Conservation (phyloP, 768 basidiomycete species). For the Russula dissimulans region DNA sequence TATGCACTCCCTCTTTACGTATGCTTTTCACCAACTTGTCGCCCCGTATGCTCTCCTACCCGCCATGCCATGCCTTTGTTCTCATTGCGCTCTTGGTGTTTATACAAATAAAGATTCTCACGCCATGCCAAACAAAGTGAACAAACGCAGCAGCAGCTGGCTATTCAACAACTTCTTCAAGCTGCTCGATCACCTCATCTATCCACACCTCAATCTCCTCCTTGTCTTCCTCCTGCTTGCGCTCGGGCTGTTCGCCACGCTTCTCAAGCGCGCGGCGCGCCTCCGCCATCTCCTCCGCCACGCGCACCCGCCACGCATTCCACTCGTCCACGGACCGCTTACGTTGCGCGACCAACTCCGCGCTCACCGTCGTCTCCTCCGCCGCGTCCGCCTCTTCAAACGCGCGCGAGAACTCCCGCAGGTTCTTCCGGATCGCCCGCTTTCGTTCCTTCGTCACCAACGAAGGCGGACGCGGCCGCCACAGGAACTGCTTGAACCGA, state of each 20-base stretch:
- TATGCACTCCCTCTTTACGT: too few relatives aligned
- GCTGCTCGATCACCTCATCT: conserved; percentile 88
- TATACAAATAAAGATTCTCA: too few relatives aligned
- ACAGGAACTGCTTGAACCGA: conserved; percentile 97
- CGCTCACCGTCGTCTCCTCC: conserved; percentile 90
- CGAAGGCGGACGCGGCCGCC: conserved; percentile 91
- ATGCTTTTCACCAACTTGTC: too few relatives aligned
- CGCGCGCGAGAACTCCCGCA: conserved; percentile 80
- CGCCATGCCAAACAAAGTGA: too few relatives aligned
- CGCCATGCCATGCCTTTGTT: too few relatives aligned
- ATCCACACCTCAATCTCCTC: conserved; percentile 93
- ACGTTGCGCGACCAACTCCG: conserved; percentile 83
- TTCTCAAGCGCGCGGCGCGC: conserved; percentile 36
- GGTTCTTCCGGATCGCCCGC: conserved; percentile 73
- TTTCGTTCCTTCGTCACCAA: conserved; percentile 84
- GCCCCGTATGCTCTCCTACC: too few relatives aligned
- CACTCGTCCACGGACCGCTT: conserved; percentile 95
- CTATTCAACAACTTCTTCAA: conserved; percentile 57
- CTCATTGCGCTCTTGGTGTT: too few relatives aligned
- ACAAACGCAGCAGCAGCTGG: too few relatives aligned
- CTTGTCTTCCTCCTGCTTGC: conserved; percentile 48
- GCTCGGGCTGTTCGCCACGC: conserved; percentile 22
- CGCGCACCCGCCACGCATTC: conserved; percentile 89
- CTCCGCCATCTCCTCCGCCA: conserved; percentile 56
- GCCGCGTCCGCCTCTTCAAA: conserved; percentile 98